Evolutionary conservation across 139 green algal species (phyloP).

Genomic region (Trebouxia sp.): DNA sequence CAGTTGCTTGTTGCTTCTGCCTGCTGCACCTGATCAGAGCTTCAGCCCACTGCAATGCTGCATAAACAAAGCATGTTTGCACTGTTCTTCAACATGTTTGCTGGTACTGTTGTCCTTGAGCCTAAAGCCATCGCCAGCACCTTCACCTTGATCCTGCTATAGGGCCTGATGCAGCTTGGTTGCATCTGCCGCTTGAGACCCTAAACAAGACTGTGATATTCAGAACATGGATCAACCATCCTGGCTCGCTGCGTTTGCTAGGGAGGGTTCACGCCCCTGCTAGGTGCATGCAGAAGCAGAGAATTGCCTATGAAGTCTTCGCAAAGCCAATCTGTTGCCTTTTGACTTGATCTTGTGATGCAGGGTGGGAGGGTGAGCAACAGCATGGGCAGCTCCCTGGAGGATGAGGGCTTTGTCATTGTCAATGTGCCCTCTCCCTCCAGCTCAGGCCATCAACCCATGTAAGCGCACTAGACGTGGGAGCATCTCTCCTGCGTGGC

Average conservation of each 20-base stretch:
- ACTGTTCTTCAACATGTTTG: no score
- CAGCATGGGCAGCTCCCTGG: conserved; percentile 23
- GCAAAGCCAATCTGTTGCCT: neutral
- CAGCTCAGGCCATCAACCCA: conserved; percentile 16
- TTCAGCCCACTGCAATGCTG: no score
- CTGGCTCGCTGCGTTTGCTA: no score
- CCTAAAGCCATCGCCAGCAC: no score
- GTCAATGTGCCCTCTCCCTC: conserved; percentile 15
- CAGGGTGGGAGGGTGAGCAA: neutral
- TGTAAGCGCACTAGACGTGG: conserved; percentile 13
- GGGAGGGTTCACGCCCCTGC: no score
- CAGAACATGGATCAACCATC: neutral
- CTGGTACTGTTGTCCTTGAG: no score
- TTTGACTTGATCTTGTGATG: neutral
- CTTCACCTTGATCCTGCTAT: no score
- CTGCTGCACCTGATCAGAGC: no score
- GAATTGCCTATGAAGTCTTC: neutral
- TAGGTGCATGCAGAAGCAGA: no score
- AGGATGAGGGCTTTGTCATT: conserved; percentile 41
- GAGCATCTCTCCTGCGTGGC: no score
- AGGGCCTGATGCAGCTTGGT: neutral
- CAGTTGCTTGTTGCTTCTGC: no score
- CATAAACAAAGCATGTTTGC: no score
- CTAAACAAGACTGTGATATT: neutral
- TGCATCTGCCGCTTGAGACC: neutral